Conservation (phyloP, 2,329 filamentous ascomycete species). For the Exophiala spinifera region DNA sequence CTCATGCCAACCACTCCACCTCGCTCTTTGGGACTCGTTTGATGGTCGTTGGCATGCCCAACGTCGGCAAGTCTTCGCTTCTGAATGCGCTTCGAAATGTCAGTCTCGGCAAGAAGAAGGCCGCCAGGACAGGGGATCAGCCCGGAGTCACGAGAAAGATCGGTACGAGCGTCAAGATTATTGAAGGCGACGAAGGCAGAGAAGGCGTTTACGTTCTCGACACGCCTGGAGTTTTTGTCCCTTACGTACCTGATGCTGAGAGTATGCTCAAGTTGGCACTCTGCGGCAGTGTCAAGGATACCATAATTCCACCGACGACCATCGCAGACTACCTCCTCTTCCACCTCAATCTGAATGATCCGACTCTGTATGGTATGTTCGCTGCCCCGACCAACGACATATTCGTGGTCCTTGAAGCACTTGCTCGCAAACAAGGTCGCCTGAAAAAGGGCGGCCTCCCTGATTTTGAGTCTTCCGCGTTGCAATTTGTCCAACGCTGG, state of each 20-base stretch:
- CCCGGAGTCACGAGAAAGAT: conserved; percentile 89
- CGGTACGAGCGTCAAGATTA: conserved; percentile 76
- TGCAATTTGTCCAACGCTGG: conserved; percentile 81
- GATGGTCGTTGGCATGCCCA: conserved; percentile 94
- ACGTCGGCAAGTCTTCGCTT: conserved; percentile 93
- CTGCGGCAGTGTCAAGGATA: conserved; percentile 86
- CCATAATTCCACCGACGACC: conserved; percentile 71
- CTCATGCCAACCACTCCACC: conserved; percentile 49
- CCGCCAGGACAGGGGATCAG: conserved; percentile 76
- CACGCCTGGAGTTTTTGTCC: conserved; percentile 92
- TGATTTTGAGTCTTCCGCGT: conserved; percentile 68
- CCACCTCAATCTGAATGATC: conserved; percentile 69
- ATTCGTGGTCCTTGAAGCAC: conserved; percentile 64
- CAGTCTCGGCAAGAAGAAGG: conserved; percentile 66
- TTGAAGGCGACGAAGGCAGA: conserved; percentile 54
- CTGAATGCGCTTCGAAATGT: conserved; percentile 76
- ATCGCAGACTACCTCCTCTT: conserved; percentile 89
- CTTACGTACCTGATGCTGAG: conserved; percentile 79
- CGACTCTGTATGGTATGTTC: conserved; percentile 61
- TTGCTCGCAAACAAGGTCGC: conserved; percentile 73
- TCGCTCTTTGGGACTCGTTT: conserved; percentile 74
- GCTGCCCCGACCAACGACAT: conserved; percentile 79
- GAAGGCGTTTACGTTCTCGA: conserved; percentile 79
- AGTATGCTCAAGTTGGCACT: conserved; percentile 94
- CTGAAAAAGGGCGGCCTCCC: conserved; percentile 69